phyloP scores from a whole-genome alignment of 306 rosid genomes.

The Albizia julibrissin region DNA sequence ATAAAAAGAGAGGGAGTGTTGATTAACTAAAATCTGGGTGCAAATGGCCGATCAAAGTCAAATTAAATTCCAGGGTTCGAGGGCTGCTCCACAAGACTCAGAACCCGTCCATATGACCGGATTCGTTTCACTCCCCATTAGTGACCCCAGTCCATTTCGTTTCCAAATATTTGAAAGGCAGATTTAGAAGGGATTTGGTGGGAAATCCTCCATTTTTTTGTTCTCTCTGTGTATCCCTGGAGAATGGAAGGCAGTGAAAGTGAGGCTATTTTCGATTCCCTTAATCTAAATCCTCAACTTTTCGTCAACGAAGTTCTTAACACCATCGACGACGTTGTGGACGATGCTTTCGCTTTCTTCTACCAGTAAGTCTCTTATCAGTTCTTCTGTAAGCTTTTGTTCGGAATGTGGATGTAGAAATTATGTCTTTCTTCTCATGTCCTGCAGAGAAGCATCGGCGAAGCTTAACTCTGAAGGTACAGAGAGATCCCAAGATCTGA shows the following conservation, averaged over 20 bases:
- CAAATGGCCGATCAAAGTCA: no score
- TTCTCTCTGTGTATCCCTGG: not conserved
- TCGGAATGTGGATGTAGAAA: not conserved
- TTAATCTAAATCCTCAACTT: constrained; percentile 69
- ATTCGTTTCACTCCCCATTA: no score
- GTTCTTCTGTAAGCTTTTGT: not conserved
- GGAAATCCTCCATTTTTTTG: not conserved
- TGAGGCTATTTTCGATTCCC: constrained; percentile 62
- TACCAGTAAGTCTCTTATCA: constrained; percentile 38
- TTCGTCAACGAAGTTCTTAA: constrained; percentile 76
- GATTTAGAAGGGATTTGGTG: not conserved
- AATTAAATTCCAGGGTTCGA: no score
- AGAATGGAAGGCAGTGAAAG: constrained; percentile 65
- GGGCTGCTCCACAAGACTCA: no score
- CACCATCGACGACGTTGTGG: constrained; percentile 56
- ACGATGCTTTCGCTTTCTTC: constrained; percentile 66
- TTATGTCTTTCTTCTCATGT: not conserved
- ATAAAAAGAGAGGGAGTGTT: no score
- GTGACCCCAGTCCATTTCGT: not conserved
- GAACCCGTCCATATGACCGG: no score
- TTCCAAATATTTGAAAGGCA: not conserved
- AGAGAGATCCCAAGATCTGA: constrained; percentile 61
- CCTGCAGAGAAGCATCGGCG: constrained; percentile 63
- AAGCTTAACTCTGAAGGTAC: constrained; percentile 48
- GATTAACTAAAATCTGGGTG: no score